Evolutionary conservation across 2,329 filamentous ascomycete species (phyloP).

Genomic region (Alternaria triticina): DNA sequence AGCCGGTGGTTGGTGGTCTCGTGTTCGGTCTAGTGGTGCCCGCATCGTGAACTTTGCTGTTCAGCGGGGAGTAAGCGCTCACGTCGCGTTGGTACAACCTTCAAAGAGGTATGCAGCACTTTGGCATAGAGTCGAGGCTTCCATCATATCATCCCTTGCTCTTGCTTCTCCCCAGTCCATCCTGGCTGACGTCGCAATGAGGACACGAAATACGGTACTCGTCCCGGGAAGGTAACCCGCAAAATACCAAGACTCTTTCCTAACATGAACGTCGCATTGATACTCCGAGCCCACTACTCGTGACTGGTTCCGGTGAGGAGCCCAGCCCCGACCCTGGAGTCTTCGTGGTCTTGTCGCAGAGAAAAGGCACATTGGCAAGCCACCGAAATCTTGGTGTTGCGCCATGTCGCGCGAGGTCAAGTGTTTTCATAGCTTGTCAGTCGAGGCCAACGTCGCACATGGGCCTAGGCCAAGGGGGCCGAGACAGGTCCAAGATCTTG

Average conservation of each 20-base stretch:
- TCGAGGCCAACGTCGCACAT: slow-evolving; percentile 13
- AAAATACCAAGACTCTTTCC: slow-evolving; percentile 17
- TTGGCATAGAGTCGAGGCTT: not conserved
- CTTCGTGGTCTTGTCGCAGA: slow-evolving; percentile 25
- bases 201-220: not conserved
- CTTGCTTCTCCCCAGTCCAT: not conserved
- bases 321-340: slow-evolving; percentile 13
- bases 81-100: not conserved
- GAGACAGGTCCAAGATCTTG: slow-evolving; percentile 25
- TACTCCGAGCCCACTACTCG: slow-evolving; percentile 8
- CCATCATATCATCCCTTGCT: not conserved
- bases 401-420: slow-evolving; percentile 13
- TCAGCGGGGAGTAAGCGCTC: not conserved
- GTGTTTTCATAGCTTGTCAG: slow-evolving; percentile 13
- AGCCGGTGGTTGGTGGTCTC: slow-evolving; percentile 6
- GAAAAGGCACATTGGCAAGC: slow-evolving; percentile 31
- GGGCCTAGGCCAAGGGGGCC: slow-evolving; percentile 29
- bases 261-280: not conserved
- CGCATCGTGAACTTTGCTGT: not conserved
- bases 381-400: slow-evolving; percentile 27
- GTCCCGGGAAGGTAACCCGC: slow-evolving; percentile 10
- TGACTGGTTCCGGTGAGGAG: slow-evolving; percentile 16
- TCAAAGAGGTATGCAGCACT: not conserved
- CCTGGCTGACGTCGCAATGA: slow-evolving; percentile 1
- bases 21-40: slow-evolving; percentile 4